Evolutionary conservation across 2,329 filamentous ascomycete genomes (phyloP), one percentile per base, ranked within the genome.

Genomic region (Clarireedia paspali): DNA sequence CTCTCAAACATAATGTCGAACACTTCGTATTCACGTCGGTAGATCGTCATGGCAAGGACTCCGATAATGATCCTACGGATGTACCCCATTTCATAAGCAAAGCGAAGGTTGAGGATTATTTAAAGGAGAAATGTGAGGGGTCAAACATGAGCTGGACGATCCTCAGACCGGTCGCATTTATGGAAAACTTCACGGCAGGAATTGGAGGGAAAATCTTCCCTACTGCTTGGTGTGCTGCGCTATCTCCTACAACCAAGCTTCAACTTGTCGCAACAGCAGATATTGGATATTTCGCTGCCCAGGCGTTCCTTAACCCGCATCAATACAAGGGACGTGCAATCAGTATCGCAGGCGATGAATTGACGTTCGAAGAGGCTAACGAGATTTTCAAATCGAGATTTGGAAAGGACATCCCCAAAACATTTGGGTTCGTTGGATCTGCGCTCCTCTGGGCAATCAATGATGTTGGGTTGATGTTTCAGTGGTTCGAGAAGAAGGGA

Each of bases 1-100:
- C 77, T 2, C 61, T 82, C 53, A 73, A 74, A 30, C 68, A 78
- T 40, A 71, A 72, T 17, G 76, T 82, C 47, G 70, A 74, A 53
- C 75, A 78, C 62, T 82, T 83, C 60, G 73, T 83, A 52, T 83
- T 81, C 66, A 76, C 73, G 2, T 79, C 75, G 48, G 77, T 82
- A n/a, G 81, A 83, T 57, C 77, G 81, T 49, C 77, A 78, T 44
- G 78, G 79, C 44, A 44, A 61, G 24, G 67, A 67, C 6, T 74
- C 72, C 56, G 71, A 75, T 52, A 72, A 72, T 9, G 72, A 73
- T 58, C 70, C 74, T 0, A 82, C 79, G 3, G 57, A 70, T 3
- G 70, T 82, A 50, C 77, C 78, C 0, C 79, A 83, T 66, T 84
- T 83, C 66, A 72, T 74, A 42, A 70, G 65, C 61, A 83, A 84